phyloP scores from a whole-genome alignment of 345 rosid genomes.

The Gossypium ekmanianum region DNA sequence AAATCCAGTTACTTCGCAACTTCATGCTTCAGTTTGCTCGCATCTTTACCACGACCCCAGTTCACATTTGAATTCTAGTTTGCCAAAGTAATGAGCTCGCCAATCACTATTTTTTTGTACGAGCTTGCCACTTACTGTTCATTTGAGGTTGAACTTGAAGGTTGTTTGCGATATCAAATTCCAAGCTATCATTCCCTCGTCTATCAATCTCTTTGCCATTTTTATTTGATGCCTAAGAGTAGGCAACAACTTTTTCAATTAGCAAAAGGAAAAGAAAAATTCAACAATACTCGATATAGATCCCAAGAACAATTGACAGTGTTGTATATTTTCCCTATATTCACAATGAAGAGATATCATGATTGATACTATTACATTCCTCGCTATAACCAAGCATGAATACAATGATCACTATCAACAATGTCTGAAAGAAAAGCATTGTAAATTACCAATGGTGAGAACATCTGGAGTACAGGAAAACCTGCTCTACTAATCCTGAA shows the following conservation, averaged over 20 bases:
- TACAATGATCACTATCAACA: neutral
- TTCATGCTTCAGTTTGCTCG: too few relatives aligned
- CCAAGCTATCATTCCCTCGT: slow-evolving; percentile 87
- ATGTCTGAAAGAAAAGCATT: neutral
- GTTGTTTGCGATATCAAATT: slow-evolving; percentile 58
- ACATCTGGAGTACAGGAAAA: slow-evolving; percentile 77
- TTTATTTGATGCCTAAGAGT: slow-evolving; percentile 60
- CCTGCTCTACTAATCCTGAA: slow-evolving; percentile 65
- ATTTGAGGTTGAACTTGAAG: slow-evolving; percentile 34
- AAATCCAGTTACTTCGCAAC: too few relatives aligned
- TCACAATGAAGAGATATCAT: neutral
- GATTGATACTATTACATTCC: neutral
- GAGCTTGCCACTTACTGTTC: too few relatives aligned
- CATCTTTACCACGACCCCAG: too few relatives aligned
- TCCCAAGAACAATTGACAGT: slow-evolving; percentile 1
- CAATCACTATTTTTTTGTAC: too few relatives aligned
- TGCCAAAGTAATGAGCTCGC: too few relatives aligned
- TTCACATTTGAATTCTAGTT: too few relatives aligned
- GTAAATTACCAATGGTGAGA: slow-evolving; percentile 72
- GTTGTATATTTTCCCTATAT: neutral
- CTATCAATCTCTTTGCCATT: slow-evolving; percentile 71
- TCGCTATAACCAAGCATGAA: neutral
- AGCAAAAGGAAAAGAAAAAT: neutral
- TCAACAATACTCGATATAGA: neutral
- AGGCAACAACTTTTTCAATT: neutral